Evolutionary conservation across 768 basidiomycete species (phyloP), one percentile per base, ranked within the genome.

Genomic region (Psilocybe tampanensis): DNA sequence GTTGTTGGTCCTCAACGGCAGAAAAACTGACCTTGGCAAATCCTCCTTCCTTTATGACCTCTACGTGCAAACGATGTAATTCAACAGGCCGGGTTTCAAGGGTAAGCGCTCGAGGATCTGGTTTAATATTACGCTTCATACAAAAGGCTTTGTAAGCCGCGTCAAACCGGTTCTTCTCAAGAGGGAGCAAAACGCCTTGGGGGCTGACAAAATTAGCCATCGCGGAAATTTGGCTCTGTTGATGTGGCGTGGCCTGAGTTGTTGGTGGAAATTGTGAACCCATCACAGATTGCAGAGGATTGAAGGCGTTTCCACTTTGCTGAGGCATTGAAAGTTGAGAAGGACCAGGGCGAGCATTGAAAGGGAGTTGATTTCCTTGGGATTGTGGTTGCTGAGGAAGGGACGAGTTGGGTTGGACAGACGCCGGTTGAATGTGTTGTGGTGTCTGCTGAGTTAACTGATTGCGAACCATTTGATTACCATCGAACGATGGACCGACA

Each of bases 41-140:
- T 32, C 88, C 88, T 52, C 84, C 85, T 65, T 85, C 82, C 32
- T 70, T 75, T 69, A 88, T 79, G 24, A 90, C 88, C 45, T 79
- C 69, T 47, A 70, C 68, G 64, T 91, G 88, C 42, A 92, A 69
- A 29, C 67, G 65, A 70, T 85, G 76, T 26, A 90, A 67, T 65
- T 90, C 85, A n/a, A 91, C 80, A 41, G 59, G 68, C 33, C 82
- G 78, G 52, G 76, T 77, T 8, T 89, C 88, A 36, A 84, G 72
- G 33, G 70, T 73, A 63, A 84, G 56, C 36, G 81, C 55, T 2
- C 74, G 74, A 41, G 66, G 58, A 54, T 82, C 79, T 15, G 75
- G 67, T 21, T 73, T 71, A 44, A 80, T 62, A 7, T 68, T 67
- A 53, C 78, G 76, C 48, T 72, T 79, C 43, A 64, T 53, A 60